phyloP scores from a whole-genome alignment of 2,329 filamentous ascomycete genomes.

The Aspergillus sergii region DNA sequence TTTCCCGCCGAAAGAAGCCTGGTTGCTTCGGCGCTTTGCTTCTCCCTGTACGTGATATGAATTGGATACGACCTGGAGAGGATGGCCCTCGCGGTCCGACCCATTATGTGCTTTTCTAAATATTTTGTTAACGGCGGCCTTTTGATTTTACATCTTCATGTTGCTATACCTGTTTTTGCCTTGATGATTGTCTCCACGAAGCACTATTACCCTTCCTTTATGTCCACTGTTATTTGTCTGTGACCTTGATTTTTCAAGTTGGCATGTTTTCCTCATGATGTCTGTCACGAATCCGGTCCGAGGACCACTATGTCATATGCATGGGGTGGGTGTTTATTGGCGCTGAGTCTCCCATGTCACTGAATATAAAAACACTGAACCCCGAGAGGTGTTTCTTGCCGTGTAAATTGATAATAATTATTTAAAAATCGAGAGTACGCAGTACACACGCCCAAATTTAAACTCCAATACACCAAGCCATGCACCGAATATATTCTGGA shows the following conservation, averaged over 20 bases:
- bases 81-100: constrained; percentile 4
- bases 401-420: neutral
- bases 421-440: neutral
- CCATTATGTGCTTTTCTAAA: constrained; percentile 16
- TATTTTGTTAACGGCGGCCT: constrained; percentile 24
- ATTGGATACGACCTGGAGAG: constrained; percentile 9
- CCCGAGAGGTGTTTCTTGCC: neutral
- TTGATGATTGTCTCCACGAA: constrained; percentile 18
- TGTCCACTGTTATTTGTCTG: constrained; percentile 5
- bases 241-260: neutral
- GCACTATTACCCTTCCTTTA: constrained; percentile 14
- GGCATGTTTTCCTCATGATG: constrained; percentile 22
- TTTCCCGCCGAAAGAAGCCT: constrained; percentile 34
- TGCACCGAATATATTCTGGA: neutral
- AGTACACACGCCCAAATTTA: neutral
- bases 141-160: constrained; percentile 25
- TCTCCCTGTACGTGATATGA: constrained; percentile 26
- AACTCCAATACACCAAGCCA: constrained; percentile 2
- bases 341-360: constrained; percentile 30
- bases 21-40: constrained; percentile 36
- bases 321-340: constrained; percentile 43
- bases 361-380: constrained; percentile 16
- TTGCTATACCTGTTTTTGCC: constrained; percentile 20
- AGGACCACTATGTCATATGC: constrained; percentile 37
- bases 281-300: constrained; percentile 34